Evolutionary conservation across 179 eudicot genomes (phyloP), one percentile per base, ranked within the genome.

Genomic region (Sideroxylon spinosum): DNA sequence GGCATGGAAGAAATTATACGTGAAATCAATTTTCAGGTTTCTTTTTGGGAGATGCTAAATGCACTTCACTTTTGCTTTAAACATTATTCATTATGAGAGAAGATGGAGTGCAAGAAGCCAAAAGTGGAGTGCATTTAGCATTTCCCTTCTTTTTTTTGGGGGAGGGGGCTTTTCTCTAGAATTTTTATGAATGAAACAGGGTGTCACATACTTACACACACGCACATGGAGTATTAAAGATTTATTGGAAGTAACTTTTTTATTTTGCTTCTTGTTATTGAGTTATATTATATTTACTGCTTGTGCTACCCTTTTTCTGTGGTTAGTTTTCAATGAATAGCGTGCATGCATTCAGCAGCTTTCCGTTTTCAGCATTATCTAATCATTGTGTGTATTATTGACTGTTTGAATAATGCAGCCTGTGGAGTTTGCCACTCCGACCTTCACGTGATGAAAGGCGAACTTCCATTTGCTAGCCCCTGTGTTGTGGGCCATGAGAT

Each of bases 401-500:
- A 61, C 74, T 76, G 55, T 68, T 79, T 79, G 55, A 82, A 63
- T 65, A 59, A 11, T 89, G 88, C 91, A 96, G 99, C 99, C 55
- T 96, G 99, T 83, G 99, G 99, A 74, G 98, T 96, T 19, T 96
- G 99, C 86, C 99, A 96, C 81, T 96, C 99, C 50, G 98, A 96
- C 81, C 96, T 96, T 50, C 99, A 96, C 78, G 99, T 96, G 60
- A 86, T 96, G n/a, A 96, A 96, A 86, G 99, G 99, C 77, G 99
- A 96, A 83, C 85, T 96, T 82, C 98, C 96, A 19, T 96, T 96
- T 85, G 76, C 94, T 59, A 96, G 92, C 81, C 99, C 99, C 77
- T 94, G 99, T 85, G 93, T 91, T 52, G 65, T 96, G 65, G 98
- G 99, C 71, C 99, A 96, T 80, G 99, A 96, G 90, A 96, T 96